These are phyloP conservation scores for Tardiomyces depauwii DNA, from an alignment of 1,139 yeast species.

Conservation along the genomic window DNA sequence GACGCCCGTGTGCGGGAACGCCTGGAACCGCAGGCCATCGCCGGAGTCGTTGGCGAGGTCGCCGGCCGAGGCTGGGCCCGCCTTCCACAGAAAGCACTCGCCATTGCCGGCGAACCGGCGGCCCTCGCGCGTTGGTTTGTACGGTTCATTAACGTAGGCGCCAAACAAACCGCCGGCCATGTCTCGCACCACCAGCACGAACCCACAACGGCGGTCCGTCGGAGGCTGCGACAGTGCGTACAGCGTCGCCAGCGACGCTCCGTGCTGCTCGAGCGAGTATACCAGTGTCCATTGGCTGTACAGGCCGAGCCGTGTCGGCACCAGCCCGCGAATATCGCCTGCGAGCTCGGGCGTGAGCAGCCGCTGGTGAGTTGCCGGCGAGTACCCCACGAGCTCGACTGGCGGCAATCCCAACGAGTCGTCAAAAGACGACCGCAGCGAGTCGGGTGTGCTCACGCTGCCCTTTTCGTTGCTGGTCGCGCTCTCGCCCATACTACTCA, in stretches of 20 bases:
- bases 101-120: slow-evolving; percentile 85
- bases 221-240: slow-evolving; percentile 30
- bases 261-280: slow-evolving; percentile 84
- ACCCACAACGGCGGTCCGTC: slow-evolving; percentile 38
- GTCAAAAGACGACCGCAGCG: background rate
- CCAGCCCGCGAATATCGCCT: slow-evolving; percentile 55
- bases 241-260: slow-evolving; percentile 73
- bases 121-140: slow-evolving; percentile 52
- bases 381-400: slow-evolving; percentile 44
- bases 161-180: slow-evolving; percentile 61
- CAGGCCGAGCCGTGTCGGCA: slow-evolving; percentile 72
- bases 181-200: slow-evolving; percentile 59
- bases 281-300: slow-evolving; percentile 66
- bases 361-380: slow-evolving; percentile 41
- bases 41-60: slow-evolving; percentile 2
- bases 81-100: slow-evolving; percentile 87
- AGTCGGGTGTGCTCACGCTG: background rate
- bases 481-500: too few relatives aligned
- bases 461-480: background rate
- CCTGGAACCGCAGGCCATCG: slow-evolving; percentile 43
- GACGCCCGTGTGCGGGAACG: slow-evolving; percentile 79
- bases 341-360: slow-evolving; percentile 53
- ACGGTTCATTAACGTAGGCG: slow-evolving; percentile 65
- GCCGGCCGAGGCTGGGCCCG: slow-evolving; percentile 1
- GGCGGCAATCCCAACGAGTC: background rate